These are phyloP conservation scores for Cystobasidium sp. DNA, from an alignment of 1,284 basidiomycete genomes.

Conservation along the genomic window DNA sequence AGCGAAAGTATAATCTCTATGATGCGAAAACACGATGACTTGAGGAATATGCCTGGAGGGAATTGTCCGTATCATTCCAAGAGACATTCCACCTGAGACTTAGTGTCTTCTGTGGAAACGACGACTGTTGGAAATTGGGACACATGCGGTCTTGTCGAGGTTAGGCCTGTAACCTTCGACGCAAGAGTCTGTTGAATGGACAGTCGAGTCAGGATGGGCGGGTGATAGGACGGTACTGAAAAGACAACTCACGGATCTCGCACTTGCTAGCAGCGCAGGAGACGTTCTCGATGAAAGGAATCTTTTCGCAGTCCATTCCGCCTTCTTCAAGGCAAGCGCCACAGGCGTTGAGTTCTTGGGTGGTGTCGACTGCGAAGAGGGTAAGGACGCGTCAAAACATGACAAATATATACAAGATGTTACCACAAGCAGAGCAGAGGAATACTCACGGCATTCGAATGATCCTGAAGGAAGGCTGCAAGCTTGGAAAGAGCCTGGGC, in stretches of 20 bases:
- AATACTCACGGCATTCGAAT: slow-evolving; percentile 36
- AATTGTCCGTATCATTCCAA: slow-evolving; percentile 1
- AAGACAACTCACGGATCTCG: slow-evolving; percentile 36
- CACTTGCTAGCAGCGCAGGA: slow-evolving; percentile 36
- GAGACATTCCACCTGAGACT: not conserved
- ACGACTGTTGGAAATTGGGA: slow-evolving; percentile 5
- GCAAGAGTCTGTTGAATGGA: slow-evolving; percentile 28
- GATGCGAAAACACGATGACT: not conserved
- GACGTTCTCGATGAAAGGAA: slow-evolving; percentile 33
- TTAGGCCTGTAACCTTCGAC: slow-evolving; percentile 29
- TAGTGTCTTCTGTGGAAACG: slow-evolving; percentile 26
- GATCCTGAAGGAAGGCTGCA: slow-evolving; percentile 39
- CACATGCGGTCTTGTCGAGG: slow-evolving; percentile 33
- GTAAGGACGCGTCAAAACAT: not conserved
- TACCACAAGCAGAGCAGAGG: not conserved
- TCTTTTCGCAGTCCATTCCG: slow-evolving; percentile 40
- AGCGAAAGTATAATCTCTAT: no score
- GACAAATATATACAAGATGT: not conserved
- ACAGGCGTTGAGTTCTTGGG: slow-evolving; percentile 37
- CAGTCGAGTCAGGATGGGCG: not conserved
- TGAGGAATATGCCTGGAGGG: not conserved
- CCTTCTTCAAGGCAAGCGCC: slow-evolving; percentile 39
- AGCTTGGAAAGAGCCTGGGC: slow-evolving; percentile 34
- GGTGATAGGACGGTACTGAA: not conserved
- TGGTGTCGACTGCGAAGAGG: slow-evolving; percentile 18